Evolutionary conservation across 495 filamentous ascomycete genomes (phyloP).

Genomic region (Physcia stellaris): DNA sequence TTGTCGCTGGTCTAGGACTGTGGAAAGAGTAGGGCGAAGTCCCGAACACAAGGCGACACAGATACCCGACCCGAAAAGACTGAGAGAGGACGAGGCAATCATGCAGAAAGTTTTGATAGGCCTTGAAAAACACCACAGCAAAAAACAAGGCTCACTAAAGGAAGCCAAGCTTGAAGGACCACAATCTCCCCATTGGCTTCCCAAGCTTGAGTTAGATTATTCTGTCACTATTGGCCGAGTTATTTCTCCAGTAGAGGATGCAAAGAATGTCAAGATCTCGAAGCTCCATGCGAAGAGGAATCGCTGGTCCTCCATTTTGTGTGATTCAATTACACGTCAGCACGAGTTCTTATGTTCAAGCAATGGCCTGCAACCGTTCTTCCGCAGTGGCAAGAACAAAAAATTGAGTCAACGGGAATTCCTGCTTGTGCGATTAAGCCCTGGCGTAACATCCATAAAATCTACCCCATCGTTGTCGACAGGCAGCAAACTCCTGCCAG

Average conservation of each 20-base stretch:
- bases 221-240: background rate
- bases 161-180: no score
- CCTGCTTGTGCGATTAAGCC: no score
- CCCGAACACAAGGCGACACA: no score
- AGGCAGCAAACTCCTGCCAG: background rate
- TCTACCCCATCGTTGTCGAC: conserved; percentile 3
- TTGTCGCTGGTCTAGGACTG: no score
- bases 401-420: background rate
- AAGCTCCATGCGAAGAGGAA: background rate
- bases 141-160: no score
- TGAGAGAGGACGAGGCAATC: no score
- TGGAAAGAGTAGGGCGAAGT: no score
- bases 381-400: background rate
- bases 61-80: no score
- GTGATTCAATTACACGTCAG: background rate
- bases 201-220: background rate
- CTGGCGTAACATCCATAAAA: no score
- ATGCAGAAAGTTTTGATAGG: no score
- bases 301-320: background rate
- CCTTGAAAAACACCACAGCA: no score
- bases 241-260: background rate
- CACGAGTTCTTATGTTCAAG: background rate
- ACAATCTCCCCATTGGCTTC: background rate
- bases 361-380: background rate
- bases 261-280: background rate